Evolutionary conservation across 2,329 filamentous ascomycete species (phyloP), one percentile per base, ranked within the genome.

Genomic region (Penicillium sp.): DNA sequence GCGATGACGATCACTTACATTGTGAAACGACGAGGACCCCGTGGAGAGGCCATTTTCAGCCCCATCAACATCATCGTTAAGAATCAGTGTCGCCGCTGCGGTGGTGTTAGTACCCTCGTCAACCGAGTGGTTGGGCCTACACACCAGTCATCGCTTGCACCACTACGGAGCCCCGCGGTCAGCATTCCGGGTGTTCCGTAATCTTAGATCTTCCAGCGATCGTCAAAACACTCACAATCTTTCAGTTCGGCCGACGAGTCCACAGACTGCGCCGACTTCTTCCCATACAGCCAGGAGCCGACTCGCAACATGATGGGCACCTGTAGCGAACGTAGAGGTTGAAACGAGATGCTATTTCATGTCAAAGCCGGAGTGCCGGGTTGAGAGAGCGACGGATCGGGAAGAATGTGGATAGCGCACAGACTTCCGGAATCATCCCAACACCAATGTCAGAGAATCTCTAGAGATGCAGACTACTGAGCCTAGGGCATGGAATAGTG

Each of bases 61-160:
- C 38, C 84, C 86, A 34, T 91, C 89, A 56, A 97, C 88, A 74
- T 97, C 91, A 74, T 96, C 92, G 68, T 94, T 88, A 81, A 96
- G 88, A 63, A 96, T 90, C 53, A 89, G 77, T 8, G 83, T 81
- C 4, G 88, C 85, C 38, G 89, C 88, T 71, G 68, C 42, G n/a
- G 21, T 5, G 7, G 41, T 58, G 48, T 58, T 38, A 14, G 27
- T 32, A 32, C 16, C 18, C 18, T 44, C n/a, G 22, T 43, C 21
- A 29, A 4, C 13, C 13, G 24, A 38, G 14, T 34, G 24, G 39
- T 21, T 18, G 21, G 3, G 22, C 48, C 34, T 38, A 53, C 61
- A 51, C 73, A 79, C 77, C 76, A 71, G 67, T 67, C 66, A 79
- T 67, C 24, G 77, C 76, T 60, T 74, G 65, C 53, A 73, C 68